Base-by-base conservation (phyloP, 768 basidiomycete genomes). In the Pisolithus marmoratus region DNA sequence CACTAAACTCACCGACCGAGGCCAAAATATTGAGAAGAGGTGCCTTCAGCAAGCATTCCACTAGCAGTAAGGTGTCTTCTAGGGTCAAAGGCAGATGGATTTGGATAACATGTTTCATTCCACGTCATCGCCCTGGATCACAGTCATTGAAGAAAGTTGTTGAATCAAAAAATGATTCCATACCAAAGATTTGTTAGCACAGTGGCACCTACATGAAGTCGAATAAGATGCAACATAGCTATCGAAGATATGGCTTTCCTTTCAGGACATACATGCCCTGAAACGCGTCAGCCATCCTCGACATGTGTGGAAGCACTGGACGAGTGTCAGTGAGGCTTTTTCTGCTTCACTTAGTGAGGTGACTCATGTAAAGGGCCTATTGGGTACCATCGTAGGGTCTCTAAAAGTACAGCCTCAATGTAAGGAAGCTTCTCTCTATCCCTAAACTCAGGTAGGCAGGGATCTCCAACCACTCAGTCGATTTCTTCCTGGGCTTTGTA, bases 191-290 rank as follows among this genome's bases (percentile, higher is more conserved):
- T 64, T 12, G 52, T 52, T 48, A 65, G 49, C 6, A 65, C 49
- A 40, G 54, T 17, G n/a, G 62, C 44, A 36, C 60, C 64, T 66
- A 45, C 5, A 2, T n/a, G 20, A 26, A n/a, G 2, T n/a, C 17
- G 31, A 26, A 19, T 22, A 40, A 48, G 29, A 31, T 31, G 8
- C 19, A 17, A 19, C 5, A 37, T 12, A 12, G 23, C 26, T 24
- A 17, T 31, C 12, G 42, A 14, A 15, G 29, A 31, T 8, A 31
- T 15, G 5, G 38, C 55, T 17, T n/a, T 55, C 80, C 82, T 51
- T 73, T 72, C 5, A 82, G 82, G 50, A 84, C 84, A 2, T 75
- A 61, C 38, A 74, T 75, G 12, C 72, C 71, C 34, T 70, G 62
- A 49, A 75, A 77, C 15, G 68, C 45, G 38, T 77, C 74, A 49